These are phyloP conservation scores for Microbotryum lychnidis-dioicae DNA, from an alignment of 1,284 basidiomycete species.

Conservation along the genomic window DNA sequence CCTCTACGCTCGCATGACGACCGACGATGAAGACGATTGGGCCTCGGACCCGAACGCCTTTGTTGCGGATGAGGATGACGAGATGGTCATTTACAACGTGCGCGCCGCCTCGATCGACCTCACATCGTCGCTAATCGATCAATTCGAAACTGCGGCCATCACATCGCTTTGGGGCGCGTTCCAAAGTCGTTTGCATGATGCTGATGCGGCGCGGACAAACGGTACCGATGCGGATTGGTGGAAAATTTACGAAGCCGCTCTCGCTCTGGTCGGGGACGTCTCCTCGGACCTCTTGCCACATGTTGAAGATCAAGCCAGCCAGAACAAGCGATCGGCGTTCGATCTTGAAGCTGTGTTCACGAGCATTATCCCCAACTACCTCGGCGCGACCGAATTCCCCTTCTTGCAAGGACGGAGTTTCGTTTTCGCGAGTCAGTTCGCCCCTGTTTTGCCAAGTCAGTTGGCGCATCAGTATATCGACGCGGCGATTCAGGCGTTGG, in stretches of 20 bases:
- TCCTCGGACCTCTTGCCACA: conserved; percentile 66
- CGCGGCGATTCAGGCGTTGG: conserved; percentile 76
- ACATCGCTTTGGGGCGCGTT: conserved; percentile 53
- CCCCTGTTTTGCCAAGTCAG: conserved; percentile 60
- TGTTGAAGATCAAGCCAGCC: conserved; percentile 61
- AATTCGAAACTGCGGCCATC: conserved; percentile 53
- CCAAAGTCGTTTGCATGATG: conserved; percentile 51
- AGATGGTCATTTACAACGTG: conserved; percentile 69
- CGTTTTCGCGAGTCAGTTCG: conserved; percentile 86
- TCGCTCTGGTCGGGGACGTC: conserved; percentile 77
- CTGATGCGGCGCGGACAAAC: conserved; percentile 47
- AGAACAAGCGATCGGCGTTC: conserved; percentile 56
- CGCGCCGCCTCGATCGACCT: conserved; percentile 78
- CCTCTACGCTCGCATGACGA: conserved; percentile 75
- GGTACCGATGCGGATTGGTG: conserved; percentile 34
- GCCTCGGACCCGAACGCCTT: conserved; percentile 79
- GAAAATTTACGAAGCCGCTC: conserved; percentile 41
- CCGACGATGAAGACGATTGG: conserved; percentile 89
- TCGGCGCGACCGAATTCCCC: conserved; percentile 62
- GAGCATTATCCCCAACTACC: conserved; percentile 67
- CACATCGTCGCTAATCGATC: conserved; percentile 67
- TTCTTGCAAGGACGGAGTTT: conserved; percentile 92
- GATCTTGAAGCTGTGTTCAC: conserved; percentile 68
- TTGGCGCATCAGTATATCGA: conserved; percentile 75
- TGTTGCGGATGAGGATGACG: conserved; percentile 89